These are phyloP conservation scores for Hibiscus syriacus DNA, from an alignment of 345 rosid species.

Conservation along the genomic window DNA sequence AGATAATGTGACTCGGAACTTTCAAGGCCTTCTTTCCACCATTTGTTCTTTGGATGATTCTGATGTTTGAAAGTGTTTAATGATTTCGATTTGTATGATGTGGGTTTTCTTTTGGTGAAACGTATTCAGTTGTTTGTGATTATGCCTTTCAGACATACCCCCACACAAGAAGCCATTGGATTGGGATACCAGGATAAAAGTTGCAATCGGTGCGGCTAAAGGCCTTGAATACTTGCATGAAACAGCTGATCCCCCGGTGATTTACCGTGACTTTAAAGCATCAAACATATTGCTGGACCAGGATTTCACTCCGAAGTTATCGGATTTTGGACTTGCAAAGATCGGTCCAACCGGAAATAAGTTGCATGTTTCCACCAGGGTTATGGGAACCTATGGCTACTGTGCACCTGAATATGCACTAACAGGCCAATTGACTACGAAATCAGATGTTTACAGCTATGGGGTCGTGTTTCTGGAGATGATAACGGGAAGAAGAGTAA, in stretches of 20 bases:
- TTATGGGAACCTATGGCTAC: conserved; percentile 84
- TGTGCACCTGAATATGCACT: conserved; percentile 76
- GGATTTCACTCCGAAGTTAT: conserved; percentile 60
- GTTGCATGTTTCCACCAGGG: conserved; percentile 72
- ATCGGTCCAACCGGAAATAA: conserved; percentile 70
- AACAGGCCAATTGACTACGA: conserved; percentile 59
- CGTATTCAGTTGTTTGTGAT: not conserved
- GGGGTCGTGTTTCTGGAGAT: conserved; percentile 78
- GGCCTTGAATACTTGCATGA: conserved; percentile 84
- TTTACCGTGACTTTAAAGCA: conserved; percentile 76
- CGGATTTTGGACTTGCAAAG: conserved; percentile 84
- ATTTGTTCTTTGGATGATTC: not conserved
- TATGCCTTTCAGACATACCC: conserved; percentile 31
- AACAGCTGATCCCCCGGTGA: conserved; percentile 60
- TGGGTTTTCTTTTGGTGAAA: no score
- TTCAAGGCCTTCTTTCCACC: not conserved
- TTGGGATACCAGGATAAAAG: conserved; percentile 69
- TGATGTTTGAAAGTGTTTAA: not conserved
- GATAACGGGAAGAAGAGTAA: conserved; percentile 77
- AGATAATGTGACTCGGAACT: not conserved
- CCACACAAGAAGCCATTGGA: conserved; percentile 42
- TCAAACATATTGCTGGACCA: conserved; percentile 60
- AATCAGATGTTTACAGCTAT: conserved; percentile 78
- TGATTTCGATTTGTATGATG: no score
- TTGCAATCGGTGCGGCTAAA: conserved; percentile 67